Evolutionary conservation across 1,139 yeast species (phyloP).

Genomic region (Geotrichum siamense): DNA sequence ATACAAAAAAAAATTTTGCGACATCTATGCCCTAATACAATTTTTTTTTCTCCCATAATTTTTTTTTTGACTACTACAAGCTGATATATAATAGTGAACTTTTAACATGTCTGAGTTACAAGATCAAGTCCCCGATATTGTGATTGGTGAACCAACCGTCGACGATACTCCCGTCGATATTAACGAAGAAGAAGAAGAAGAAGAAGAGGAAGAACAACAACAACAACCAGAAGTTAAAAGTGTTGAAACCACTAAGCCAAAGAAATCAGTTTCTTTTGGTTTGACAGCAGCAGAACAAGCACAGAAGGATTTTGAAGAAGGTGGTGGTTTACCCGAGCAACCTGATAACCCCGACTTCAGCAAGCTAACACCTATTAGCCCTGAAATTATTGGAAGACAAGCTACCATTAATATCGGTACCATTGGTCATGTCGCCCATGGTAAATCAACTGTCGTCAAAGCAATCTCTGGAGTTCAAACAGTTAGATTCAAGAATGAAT

Average conservation of each 20-base stretch:
- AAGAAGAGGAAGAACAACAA: slow-evolving; percentile 46
- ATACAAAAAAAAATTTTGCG: too few relatives aligned
- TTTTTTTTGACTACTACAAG: background rate
- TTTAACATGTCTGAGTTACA: slow-evolving; percentile 52
- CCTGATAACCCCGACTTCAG: slow-evolving; percentile 81
- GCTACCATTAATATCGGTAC: slow-evolving; percentile 99
- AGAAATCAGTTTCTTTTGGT: slow-evolving; percentile 74
- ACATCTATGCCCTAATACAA: background rate
- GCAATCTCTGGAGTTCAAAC: slow-evolving; percentile 99
- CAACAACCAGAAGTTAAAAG: slow-evolving; percentile 29
- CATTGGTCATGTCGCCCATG: slow-evolving; percentile 99
- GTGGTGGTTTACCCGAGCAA: slow-evolving; percentile 97
- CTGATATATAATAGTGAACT: background rate
- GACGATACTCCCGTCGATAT: slow-evolving; percentile 34
- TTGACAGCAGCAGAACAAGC: slow-evolving; percentile 57
- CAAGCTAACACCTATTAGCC: slow-evolving; percentile 74
- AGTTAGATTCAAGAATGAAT: slow-evolving; percentile 95
- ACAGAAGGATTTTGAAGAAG: slow-evolving; percentile 86
- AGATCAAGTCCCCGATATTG: slow-evolving; percentile 76
- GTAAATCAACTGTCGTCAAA: slow-evolving; percentile 96
- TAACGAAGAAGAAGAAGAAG: slow-evolving; percentile 31
- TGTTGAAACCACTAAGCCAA: slow-evolving; percentile 34
- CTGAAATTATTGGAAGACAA: slow-evolving; percentile 95
- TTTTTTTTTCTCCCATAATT: background rate
- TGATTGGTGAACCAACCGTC: slow-evolving; percentile 54